Evolutionary conservation across 176 grass and related monocot genomes (phyloP), one percentile per base, ranked within the genome.

Genomic region (Oryza longistaminata): DNA sequence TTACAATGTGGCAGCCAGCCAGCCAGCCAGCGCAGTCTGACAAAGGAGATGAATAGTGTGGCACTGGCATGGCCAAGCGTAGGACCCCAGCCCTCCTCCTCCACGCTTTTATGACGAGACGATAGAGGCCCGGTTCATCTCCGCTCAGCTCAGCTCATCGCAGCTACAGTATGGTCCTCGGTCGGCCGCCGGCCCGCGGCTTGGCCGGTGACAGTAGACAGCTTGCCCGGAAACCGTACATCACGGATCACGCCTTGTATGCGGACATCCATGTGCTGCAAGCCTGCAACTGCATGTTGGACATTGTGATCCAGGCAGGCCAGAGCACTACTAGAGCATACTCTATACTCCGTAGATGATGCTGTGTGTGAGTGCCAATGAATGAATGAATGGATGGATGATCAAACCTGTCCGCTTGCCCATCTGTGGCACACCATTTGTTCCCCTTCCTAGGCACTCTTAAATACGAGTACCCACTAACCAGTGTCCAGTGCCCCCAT

Each of bases 141-240:
- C 14, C 1, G 53, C 80, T 52, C 49, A n/a, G 53, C 49, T 52
- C 49, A 52, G 19, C 53, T 87, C 75, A 87, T 87, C 84, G 84
- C 80, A 80, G 84, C 80, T 74, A 90, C 84, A 90, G 88, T 69
- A 37, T 79, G 88, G 84, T 87, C 88, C 88, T 90, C 62, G 75
- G 81, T 75, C 89, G 89, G 85, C 29, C 80, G 58, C 75, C 29
- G 49, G 69, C 46, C 64, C 33, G 44, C 43, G 16, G 43, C 29
- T 34, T 33, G 73, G 58, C 58, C 58, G 58, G 52, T 58, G 52
- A 58, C 17, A 17, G 44, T 10, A 52, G 52, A 17, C 52, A 58
- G 17, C 52, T 58, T 58, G 52, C 15, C 52, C 17, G 68, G 62
- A 5, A 39, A 60, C 62, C 79, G 45, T 90, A 79, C 84, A 68